Conservation (phyloP, 352 stramenopile species). For the Phytopythium vexans region DNA sequence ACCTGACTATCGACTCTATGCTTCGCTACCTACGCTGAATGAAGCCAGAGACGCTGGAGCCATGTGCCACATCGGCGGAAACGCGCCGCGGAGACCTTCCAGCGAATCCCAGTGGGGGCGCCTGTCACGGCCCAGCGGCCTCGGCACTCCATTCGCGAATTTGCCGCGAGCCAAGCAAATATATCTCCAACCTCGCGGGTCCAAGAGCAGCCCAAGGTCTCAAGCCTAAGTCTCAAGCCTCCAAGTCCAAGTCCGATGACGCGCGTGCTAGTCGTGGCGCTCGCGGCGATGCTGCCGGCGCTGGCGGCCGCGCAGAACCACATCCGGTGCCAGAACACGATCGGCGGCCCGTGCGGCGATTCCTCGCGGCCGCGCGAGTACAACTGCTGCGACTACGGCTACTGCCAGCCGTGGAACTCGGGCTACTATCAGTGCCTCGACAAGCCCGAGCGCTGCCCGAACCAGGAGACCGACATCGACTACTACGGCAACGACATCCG, state of each 20-base stretch:
- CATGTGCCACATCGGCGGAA: no score
- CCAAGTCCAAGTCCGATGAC: slow-evolving; percentile 1
- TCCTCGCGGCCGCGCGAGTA: slow-evolving; percentile 20
- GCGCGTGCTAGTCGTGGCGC: background rate
- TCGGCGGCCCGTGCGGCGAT: slow-evolving; percentile 37
- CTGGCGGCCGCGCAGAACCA: slow-evolving; percentile 26
- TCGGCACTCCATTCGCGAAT: background rate
- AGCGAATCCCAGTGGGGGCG: background rate
- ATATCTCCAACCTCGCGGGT: background rate
- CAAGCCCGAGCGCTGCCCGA: slow-evolving; percentile 25
- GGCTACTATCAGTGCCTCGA: slow-evolving; percentile 58
- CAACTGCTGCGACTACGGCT: slow-evolving; percentile 44
- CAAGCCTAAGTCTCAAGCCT: background rate
- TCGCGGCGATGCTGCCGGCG: slow-evolving; percentile 1
- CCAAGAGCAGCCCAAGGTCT: background rate
- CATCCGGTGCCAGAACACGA: slow-evolving; percentile 45
- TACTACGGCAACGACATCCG: slow-evolving; percentile 49
- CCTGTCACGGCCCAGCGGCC: background rate
- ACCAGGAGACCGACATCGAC: slow-evolving; percentile 46
- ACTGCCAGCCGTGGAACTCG: slow-evolving; percentile 64
- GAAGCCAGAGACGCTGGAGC: no score
- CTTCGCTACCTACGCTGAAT: no score
- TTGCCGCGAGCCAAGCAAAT: background rate
- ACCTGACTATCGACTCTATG: no score
- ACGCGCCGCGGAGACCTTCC: no score